Evolutionary conservation across 345 rosid species (phyloP).

Genomic region (Citrus mangshanensis): DNA sequence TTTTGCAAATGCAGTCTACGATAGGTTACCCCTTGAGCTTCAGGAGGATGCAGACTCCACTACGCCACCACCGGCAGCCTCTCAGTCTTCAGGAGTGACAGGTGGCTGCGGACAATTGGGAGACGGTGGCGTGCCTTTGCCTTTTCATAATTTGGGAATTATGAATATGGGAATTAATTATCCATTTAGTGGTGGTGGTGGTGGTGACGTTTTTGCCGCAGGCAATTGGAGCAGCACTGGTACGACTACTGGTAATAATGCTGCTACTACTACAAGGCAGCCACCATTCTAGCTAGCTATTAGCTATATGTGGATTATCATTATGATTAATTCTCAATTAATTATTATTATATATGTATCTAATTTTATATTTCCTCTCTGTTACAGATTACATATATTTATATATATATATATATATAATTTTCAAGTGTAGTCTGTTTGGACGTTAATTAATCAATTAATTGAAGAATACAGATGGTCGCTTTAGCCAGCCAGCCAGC

Average conservation of each 20-base stretch:
- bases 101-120: conserved; percentile 26
- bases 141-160: conserved; percentile 53
- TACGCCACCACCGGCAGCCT: conserved; percentile 27
- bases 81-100: conserved; percentile 37
- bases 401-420: neutral
- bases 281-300: conserved; percentile 39
- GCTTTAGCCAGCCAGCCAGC: neutral
- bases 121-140: conserved; percentile 32
- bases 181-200: conserved; percentile 52
- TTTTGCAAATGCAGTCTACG: conserved; percentile 66
- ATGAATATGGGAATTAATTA: conserved; percentile 41
- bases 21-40: conserved; percentile 60
- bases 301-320: neutral
- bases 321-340: neutral
- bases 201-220: conserved; percentile 47
- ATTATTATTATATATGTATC: neutral
- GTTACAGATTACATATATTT: neutral
- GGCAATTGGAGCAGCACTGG: conserved; percentile 7
- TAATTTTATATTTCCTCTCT: neutral
- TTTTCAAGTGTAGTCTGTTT: neutral
- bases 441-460: neutral
- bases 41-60: conserved; percentile 42
- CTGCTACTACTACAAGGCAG: conserved; percentile 30
- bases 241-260: neutral
- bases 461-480: neutral